Evolutionary conservation across 2,329 filamentous ascomycete species (phyloP).

Genomic region (Alternaria sp.): DNA sequence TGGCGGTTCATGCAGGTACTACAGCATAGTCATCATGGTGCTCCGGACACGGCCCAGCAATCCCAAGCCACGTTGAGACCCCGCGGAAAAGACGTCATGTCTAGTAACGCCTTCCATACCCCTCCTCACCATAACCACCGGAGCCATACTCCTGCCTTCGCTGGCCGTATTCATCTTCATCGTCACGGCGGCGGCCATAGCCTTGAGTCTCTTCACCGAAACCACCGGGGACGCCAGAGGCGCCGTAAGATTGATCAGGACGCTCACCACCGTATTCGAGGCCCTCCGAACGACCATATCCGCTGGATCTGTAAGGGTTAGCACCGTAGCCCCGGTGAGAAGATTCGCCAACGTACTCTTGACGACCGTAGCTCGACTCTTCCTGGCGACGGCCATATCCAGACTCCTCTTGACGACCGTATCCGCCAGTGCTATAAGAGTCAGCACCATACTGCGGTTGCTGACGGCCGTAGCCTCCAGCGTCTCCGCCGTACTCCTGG

Average conservation of each 20-base stretch:
- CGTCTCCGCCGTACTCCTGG: background rate
- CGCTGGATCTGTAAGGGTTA: conserved; percentile 18
- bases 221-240: conserved; percentile 16
- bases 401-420: conserved; percentile 10
- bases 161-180: conserved; percentile 22
- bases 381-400: conserved; percentile 8
- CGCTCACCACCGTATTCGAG: conserved; percentile 17
- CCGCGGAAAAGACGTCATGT: background rate
- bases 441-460: conserved; percentile 2
- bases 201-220: conserved; percentile 17
- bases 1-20: background rate
- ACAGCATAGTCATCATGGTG: conserved; percentile 1
- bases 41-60: background rate
- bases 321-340: background rate
- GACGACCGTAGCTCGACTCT: background rate
- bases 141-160: conserved; percentile 26
- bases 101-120: conserved; percentile 28
- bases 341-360: background rate
- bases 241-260: conserved; percentile 15
- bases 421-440: conserved; percentile 9
- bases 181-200: conserved; percentile 16
- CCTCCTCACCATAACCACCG: conserved; percentile 24
- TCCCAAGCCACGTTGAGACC: background rate
- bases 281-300: conserved; percentile 16
- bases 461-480: conserved; percentile 12